These are phyloP conservation scores for Chrysoporthe puriensis DNA, from an alignment of 2,329 filamentous ascomycete species.

Conservation along the genomic window DNA sequence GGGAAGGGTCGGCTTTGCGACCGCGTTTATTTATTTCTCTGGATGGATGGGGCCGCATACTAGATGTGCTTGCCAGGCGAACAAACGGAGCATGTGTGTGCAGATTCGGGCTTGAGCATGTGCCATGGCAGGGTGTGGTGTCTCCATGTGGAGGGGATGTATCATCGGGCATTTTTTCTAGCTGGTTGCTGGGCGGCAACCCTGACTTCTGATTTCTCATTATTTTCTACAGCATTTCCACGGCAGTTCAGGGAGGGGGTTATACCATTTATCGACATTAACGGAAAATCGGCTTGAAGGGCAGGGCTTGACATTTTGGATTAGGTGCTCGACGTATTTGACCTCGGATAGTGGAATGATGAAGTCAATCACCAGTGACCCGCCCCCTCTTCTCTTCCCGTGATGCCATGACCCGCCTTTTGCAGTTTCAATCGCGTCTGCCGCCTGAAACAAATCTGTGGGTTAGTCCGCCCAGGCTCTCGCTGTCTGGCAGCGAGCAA, in stretches of 20 bases:
- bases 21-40: not conserved
- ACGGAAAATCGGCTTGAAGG: not conserved
- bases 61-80: not conserved
- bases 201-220: not conserved
- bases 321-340: not conserved
- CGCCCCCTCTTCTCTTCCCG: not conserved
- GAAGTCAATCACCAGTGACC: constrained; percentile 2
- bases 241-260: constrained; percentile 20
- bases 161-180: not conserved
- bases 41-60: not conserved
- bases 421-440: not conserved
- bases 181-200: constrained; percentile 1
- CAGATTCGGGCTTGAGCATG: not conserved
- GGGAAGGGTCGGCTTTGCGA: constrained; percentile 1
- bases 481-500: not conserved
- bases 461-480: not conserved
- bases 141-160: not conserved
- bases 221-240: constrained; percentile 22
- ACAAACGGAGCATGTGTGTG: not conserved
- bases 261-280: constrained; percentile 27
- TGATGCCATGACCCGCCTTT: not conserved
- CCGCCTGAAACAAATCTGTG: not conserved
- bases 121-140: constrained; percentile 2
- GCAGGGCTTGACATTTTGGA: not conserved
- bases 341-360: not conserved